Evolutionary conservation across 2,329 filamentous ascomycete species (phyloP).

Genomic region (Cryphonectria nitschkei): DNA sequence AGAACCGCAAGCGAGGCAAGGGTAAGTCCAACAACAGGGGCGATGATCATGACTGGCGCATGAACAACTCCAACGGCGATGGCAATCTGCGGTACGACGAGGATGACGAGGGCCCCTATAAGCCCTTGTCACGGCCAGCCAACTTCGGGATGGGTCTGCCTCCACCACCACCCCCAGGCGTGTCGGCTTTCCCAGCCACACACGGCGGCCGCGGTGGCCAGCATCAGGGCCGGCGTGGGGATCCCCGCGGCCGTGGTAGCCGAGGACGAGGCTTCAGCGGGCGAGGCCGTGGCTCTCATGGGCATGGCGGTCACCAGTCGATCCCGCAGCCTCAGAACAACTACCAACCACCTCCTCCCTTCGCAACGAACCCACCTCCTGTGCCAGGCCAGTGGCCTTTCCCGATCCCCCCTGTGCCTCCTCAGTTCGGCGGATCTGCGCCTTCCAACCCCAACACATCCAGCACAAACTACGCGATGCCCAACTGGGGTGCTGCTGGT

Average conservation of each 20-base stretch:
- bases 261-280: constrained; percentile 44
- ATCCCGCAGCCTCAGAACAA: constrained; percentile 30
- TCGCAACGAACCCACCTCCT: constrained; percentile 29
- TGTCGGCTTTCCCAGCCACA: constrained; percentile 18
- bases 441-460: constrained; percentile 25
- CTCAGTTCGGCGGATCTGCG: constrained; percentile 26
- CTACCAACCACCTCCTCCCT: constrained; percentile 35
- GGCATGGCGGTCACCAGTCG: constrained; percentile 38
- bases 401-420: constrained; percentile 24
- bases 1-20: constrained; percentile 65
- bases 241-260: constrained; percentile 51
- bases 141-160: constrained; percentile 59
- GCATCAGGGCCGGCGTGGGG: constrained; percentile 48
- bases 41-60: constrained; percentile 41
- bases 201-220: constrained; percentile 35
- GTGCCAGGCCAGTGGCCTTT: constrained; percentile 32
- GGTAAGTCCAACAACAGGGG: constrained; percentile 49
- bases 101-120: constrained; percentile 70
- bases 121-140: constrained; percentile 68
- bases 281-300: constrained; percentile 42
- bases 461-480: constrained; percentile 26
- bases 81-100: constrained; percentile 69
- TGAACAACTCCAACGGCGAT: constrained; percentile 39
- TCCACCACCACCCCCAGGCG: constrained; percentile 46
- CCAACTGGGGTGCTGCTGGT: constrained; percentile 23